Evolutionary conservation across 2,329 filamentous ascomycete species (phyloP).

Genomic region (Ceratocystis diversiconidia): DNA sequence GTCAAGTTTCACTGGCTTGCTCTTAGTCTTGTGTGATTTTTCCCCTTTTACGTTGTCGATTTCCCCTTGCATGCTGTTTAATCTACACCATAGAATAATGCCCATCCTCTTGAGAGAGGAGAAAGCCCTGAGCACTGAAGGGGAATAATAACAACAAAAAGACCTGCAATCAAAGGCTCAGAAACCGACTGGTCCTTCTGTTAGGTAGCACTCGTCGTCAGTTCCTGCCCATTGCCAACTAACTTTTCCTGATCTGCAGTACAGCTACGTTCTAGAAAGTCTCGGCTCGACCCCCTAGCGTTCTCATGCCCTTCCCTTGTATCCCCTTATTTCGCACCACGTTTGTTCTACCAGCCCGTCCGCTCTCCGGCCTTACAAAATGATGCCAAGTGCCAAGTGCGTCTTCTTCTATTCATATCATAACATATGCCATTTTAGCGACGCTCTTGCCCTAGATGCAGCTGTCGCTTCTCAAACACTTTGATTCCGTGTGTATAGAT

Average conservation of each 20-base stretch:
- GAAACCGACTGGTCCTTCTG: not conserved
- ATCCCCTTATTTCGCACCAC: no score
- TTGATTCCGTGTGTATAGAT: not conserved
- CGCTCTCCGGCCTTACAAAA: no score
- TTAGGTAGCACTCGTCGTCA: not conserved
- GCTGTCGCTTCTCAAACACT: not conserved
- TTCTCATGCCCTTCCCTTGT: not conserved
- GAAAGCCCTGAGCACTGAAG: no score
- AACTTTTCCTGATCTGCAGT: not conserved
- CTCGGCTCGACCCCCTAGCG: not conserved
- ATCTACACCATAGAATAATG: not conserved
- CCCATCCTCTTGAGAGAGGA: no score
- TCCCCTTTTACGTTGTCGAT: constrained; percentile 10
- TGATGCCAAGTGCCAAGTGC: not conserved
- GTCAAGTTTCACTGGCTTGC: constrained; percentile 6
- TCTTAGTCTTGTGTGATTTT: constrained; percentile 9
- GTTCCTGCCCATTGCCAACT: not conserved
- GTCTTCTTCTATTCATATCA: not conserved
- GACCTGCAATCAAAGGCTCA: no score
- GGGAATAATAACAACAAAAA: no score
- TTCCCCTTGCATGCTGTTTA: constrained; percentile 10
- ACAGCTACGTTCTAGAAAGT: not conserved
- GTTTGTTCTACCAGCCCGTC: no score
- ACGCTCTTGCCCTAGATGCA: not conserved
- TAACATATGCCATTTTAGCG: not conserved